Conservation (phyloP, 306 rosid genomes). For the Trifolium subterraneum region DNA sequence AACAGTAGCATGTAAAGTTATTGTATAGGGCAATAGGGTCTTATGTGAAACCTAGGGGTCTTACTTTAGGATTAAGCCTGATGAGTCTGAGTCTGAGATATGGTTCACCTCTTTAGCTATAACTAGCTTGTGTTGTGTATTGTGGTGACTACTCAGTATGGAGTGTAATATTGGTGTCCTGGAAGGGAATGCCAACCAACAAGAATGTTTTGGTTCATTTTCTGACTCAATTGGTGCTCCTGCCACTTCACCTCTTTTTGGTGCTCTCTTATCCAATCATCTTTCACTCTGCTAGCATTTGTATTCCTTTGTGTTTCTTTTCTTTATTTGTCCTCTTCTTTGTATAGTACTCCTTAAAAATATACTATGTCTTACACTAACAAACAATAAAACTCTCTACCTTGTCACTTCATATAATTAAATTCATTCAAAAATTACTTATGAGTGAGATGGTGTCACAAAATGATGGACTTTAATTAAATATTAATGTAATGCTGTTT, state of each 20-base stretch:
- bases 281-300: conserved; percentile 3
- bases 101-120: conserved; percentile 44
- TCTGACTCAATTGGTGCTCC: conserved; percentile 46
- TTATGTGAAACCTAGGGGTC: conserved; percentile 51
- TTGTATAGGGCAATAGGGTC: conserved; percentile 26
- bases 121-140: conserved; percentile 24
- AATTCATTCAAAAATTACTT: too few relatives aligned
- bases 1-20: conserved; percentile 31
- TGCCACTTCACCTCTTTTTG: conserved; percentile 30
- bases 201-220: conserved; percentile 69
- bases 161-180: conserved; percentile 43
- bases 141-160: conserved; percentile 23
- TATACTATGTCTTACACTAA: background rate
- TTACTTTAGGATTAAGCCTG: conserved; percentile 50
- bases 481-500: too few relatives aligned
- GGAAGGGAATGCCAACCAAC: conserved; percentile 71
- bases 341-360: too few relatives aligned
- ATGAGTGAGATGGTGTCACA: too few relatives aligned
- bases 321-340: background rate
- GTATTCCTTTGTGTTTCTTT: background rate
- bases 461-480: too few relatives aligned
- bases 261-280: conserved; percentile 53
- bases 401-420: too few relatives aligned
- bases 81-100: conserved; percentile 7
- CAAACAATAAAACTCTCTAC: too few relatives aligned